Percentiles rank a stretch among this genome's conserved stretches.
phyloP scores from a whole-genome alignment of 2,329 filamentous ascomycete genomes.

The Ophiostoma pallidulum region DNA sequence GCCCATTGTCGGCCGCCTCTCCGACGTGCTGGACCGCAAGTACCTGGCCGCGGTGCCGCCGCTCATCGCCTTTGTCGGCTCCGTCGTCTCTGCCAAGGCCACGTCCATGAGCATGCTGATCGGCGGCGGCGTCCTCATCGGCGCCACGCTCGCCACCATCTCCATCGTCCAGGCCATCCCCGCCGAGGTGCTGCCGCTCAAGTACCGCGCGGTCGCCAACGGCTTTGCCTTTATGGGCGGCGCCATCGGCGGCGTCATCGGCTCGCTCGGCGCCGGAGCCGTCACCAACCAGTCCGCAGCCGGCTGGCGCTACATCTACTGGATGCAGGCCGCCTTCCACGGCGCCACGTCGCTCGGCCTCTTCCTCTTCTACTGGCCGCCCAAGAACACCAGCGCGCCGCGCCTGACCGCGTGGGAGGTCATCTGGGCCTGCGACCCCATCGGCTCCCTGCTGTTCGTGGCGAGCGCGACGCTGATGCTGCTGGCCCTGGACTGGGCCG shows the following conservation, averaged over 20 bases:
- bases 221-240: slow-evolving; percentile 43
- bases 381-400: slow-evolving; percentile 28
- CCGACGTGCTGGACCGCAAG: slow-evolving; percentile 47
- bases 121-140: slow-evolving; percentile 48
- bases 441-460: slow-evolving; percentile 37
- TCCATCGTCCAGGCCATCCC: slow-evolving; percentile 47
- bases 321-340: slow-evolving; percentile 48
- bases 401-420: slow-evolving; percentile 31
- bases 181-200: slow-evolving; percentile 46
- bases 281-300: slow-evolving; percentile 36
- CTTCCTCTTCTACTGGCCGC: slow-evolving; percentile 37
- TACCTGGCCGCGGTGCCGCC: slow-evolving; percentile 42
- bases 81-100: slow-evolving; percentile 45
- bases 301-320: slow-evolving; percentile 49
- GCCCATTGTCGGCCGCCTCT: slow-evolving; percentile 45
- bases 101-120: slow-evolving; percentile 47
- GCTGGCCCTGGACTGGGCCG: slow-evolving; percentile 37
- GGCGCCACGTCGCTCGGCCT: slow-evolving; percentile 37
- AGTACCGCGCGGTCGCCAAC: slow-evolving; percentile 47
- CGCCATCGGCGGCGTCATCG: slow-evolving; percentile 40
- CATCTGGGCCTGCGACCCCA: slow-evolving; percentile 38
- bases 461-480: slow-evolving; percentile 34
- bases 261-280: slow-evolving; percentile 40
- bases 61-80: slow-evolving; percentile 43
- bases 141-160: slow-evolving; percentile 43